Conservation (phyloP, 148 eudicot genomes). For the Simmondsia chinensis region DNA sequence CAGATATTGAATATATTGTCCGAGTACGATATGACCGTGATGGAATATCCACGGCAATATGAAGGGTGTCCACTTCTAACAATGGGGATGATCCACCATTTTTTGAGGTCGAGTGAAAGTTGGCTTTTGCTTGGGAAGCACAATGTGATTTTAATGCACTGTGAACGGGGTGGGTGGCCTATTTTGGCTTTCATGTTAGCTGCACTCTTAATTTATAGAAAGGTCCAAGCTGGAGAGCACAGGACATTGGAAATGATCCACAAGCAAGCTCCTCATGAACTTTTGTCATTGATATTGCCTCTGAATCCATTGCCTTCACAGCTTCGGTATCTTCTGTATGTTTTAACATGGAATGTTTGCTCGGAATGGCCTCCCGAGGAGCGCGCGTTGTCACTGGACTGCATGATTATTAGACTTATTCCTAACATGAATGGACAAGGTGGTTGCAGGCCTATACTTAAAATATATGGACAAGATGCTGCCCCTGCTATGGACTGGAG, state of each 20-base stretch:
- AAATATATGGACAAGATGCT: conserved; percentile 76
- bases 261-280: conserved; percentile 77
- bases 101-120: conserved; percentile 60
- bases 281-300: conserved; percentile 54
- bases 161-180: conserved; percentile 76
- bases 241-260: conserved; percentile 75
- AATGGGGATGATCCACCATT: conserved; percentile 72
- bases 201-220: conserved; percentile 63
- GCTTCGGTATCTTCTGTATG: conserved; percentile 79
- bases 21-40: conserved; percentile 62
- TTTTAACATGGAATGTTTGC: conserved; percentile 63
- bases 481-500: conserved; percentile 32
- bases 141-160: conserved; percentile 75
- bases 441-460: conserved; percentile 69
- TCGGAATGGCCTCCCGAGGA: conserved; percentile 73
- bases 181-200: conserved; percentile 79
- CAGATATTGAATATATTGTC: conserved; percentile 43
- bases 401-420: conserved; percentile 58
- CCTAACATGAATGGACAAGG: conserved; percentile 73
- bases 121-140: conserved; percentile 73
- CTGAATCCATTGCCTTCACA: conserved; percentile 83
- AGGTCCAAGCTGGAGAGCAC: conserved; percentile 56
- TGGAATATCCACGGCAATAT: conserved; percentile 66
- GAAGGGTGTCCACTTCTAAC: conserved; percentile 62
- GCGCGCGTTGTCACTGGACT: conserved; percentile 58